Evolutionary conservation across 2,329 filamentous ascomycete species (phyloP).

Genomic region (Graphium sp.): DNA sequence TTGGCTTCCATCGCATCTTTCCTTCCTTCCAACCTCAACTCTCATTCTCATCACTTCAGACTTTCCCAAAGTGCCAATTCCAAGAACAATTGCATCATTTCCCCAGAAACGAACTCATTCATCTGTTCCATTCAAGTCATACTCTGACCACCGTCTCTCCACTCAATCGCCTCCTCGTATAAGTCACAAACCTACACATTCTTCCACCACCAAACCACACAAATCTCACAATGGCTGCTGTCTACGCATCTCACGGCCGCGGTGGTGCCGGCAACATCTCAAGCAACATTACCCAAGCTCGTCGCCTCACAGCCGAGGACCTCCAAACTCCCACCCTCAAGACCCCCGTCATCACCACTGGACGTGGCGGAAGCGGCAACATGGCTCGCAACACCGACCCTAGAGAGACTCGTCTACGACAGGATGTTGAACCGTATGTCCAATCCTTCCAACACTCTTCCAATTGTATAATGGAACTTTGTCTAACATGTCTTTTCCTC

Average conservation of each 20-base stretch:
- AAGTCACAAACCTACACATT: too few species aligned
- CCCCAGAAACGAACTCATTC: too few species aligned
- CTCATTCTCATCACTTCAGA: too few species aligned
- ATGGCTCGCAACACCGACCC: constrained; percentile 64
- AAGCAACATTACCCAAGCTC: constrained; percentile 28
- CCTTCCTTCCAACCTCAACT: too few species aligned
- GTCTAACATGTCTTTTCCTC: constrained; percentile 6
- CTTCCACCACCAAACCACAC: too few species aligned
- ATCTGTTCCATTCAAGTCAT: too few species aligned
- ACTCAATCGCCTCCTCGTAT: too few species aligned
- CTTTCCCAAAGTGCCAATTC: too few species aligned
- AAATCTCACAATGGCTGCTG: too few species aligned
- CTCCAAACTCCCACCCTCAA: constrained; percentile 75
- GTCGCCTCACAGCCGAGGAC: constrained; percentile 37
- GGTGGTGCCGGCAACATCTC: constrained; percentile 66
- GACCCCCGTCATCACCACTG: constrained; percentile 70
- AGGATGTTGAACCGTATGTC: constrained; percentile 68
- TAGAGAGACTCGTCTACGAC: constrained; percentile 55
- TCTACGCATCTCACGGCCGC: constrained; percentile 54
- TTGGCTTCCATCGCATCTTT: too few species aligned
- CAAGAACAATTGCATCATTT: too few species aligned
- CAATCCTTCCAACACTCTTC: constrained; percentile 13
- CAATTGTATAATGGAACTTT: constrained; percentile 4
- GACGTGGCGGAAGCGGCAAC: constrained; percentile 76
- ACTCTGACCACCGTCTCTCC: too few species aligned